Evolutionary conservation across 2,329 filamentous ascomycete genomes (phyloP).

Genomic region (Orbilia quercus): DNA sequence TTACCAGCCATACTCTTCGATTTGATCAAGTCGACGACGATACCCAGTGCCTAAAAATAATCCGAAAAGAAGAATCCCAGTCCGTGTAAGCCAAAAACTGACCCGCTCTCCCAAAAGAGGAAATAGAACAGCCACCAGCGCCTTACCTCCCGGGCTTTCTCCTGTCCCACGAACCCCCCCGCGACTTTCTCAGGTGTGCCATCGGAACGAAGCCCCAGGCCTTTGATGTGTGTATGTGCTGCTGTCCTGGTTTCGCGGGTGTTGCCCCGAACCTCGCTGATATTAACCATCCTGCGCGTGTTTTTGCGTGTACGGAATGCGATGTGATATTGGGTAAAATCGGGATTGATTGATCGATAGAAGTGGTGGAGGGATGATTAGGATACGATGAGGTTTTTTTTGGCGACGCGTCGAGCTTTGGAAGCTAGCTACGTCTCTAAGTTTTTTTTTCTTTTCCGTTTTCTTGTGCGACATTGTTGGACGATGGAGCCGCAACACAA

Average conservation of each 20-base stretch:
- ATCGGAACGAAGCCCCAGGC: conserved; percentile 85
- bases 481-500: conserved; percentile 46
- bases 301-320: conserved; percentile 3
- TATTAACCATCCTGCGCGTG: conserved; percentile 45
- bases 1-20: conserved; percentile 98
- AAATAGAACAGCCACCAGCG: not conserved
- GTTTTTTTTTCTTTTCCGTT: conserved; percentile 44
- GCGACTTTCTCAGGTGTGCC: conserved; percentile 83
- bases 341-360: conserved; percentile 10
- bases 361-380: no score
- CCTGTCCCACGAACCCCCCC: conserved; percentile 90
- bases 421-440: conserved; percentile 17
- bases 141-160: conserved; percentile 82
- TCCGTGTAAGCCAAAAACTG: conserved; percentile 1
- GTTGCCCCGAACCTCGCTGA: conserved; percentile 47
- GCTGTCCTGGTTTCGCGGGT: conserved; percentile 78
- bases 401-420: conserved; percentile 51
- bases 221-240: conserved; percentile 97
- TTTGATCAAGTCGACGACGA: conserved; percentile 94
- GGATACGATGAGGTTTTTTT: conserved; percentile 37
- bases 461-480: conserved; percentile 55
- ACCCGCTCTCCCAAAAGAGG: not conserved
- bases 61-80: no score
- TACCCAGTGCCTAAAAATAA: conserved; percentile 80
- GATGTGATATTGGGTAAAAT: conserved; percentile 14